Base-by-base conservation (phyloP, 805 yeast species). In the Starmera quercuum region DNA sequence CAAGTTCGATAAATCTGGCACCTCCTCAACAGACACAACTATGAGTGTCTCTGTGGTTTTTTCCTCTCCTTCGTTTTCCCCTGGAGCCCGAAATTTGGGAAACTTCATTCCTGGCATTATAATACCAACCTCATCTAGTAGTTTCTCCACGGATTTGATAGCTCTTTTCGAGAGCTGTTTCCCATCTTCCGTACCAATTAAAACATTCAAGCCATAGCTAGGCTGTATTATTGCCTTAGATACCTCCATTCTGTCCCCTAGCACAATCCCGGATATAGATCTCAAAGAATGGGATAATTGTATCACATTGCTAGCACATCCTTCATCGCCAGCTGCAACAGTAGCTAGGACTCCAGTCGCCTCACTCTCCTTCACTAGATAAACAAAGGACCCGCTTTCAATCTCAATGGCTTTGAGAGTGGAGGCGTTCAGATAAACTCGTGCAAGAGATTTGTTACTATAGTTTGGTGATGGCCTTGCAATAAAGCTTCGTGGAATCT, bases 81-180 rank as follows among this genome's bases (percentile, higher is more conserved):
- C 43, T 12, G 51, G 44, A 13, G 39, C 24, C 16, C 34, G 35
- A 18, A 57, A 43, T 9, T 54, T 46, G 5, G 44, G 38, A 29
- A 66, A 55, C 14, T 39, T 42, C 59, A 70, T 58, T 7, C 81
- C 81, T 1, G 86, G 79, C 48, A 72, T 71, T 1, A 82, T 41
- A 7, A 83, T 49, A 0, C 88, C 87, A 20, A 70, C 59, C 18
- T 78, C 79, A 31, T 64, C 58, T 8, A 79, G 41, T 1, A 64
- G 39, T 26, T 68, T 66, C 32, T 61, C 69, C 8, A 75, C 44
- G 1, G 54, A 33, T 26, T 62, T 57, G 31, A 54, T 53, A 3
- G 56, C 40, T 31, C 47, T 32, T 6, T 41, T 41, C 7, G 47
- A 40, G 2, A 53, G 35, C 7, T 35, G 41, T 4, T 26, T 35